Base-by-base conservation (phyloP, 2,329 filamentous ascomycete species). In the Exophiala lecanii-corni region DNA sequence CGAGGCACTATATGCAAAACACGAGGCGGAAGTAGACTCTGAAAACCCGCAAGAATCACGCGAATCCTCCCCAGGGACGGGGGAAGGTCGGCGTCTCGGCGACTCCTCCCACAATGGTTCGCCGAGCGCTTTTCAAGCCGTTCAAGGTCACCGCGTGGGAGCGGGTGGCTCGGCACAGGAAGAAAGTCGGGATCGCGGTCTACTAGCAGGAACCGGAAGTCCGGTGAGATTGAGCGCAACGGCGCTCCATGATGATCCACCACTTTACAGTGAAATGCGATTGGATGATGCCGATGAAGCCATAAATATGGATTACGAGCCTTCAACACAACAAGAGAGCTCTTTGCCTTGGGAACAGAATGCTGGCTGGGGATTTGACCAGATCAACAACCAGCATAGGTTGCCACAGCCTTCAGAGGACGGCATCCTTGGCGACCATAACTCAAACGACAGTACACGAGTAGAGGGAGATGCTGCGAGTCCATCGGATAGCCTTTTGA, bases 31-130 rank as follows among this genome's bases (percentile, higher is more conserved):
- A 45, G 71, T 64, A 39, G 76, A 78, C 37, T 62, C 64, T 45
- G 67, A 71, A 28, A 68, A 70, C 9, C 61, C 58, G 17, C 44
- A 53, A 16, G 61, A 60, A 36, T 72, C 70, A 19, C 66, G 65
- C 46, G 64, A 67, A 30, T 64, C 68, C 53, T 69, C 70, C 50
- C 71, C 73, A 54, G 66, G 59, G 38, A 67, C 79, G 82, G 86
- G 87, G 84, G 86, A 94, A 83, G 87, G 78, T 69, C 80, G 72
- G 80, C 83, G 84, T 78, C 85, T 88, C 84, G 86, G 75, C 82
- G 82, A 75, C 80, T 88, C 79, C 79, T 91, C 82, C 82, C 83
- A 73, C 75, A 81, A 72, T 91, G 87, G 86, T 78, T 91, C 82
- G 83, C 86, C 86, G 86, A 88, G 84, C 84, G 84, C 78, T 78